A percentile compares a stretch with the other conserved stretches of the same genome.
Conservation (phyloP, 2,329 filamentous ascomycete genomes). For the Fonsecaea pugnacius region DNA sequence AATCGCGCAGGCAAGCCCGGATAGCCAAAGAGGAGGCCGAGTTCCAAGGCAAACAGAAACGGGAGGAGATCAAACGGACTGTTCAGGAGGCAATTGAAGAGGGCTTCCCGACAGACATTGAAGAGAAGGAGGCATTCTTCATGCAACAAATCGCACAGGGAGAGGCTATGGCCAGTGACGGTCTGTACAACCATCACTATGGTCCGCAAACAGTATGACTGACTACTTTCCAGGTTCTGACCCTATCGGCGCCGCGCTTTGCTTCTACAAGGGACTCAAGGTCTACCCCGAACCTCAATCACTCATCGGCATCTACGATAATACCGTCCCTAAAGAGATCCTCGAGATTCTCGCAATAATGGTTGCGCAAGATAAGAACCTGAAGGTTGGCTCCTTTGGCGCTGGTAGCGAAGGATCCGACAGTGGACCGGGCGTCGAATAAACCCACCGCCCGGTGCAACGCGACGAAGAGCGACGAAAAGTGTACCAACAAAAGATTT, state of each 20-base stretch:
- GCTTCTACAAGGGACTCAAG: slow-evolving; percentile 98
- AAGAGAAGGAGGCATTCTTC: slow-evolving; percentile 95
- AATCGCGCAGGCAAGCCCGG: slow-evolving; percentile 53
- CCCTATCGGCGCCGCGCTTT: slow-evolving; percentile 79
- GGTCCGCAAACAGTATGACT: slow-evolving; percentile 14
- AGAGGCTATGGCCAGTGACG: slow-evolving; percentile 79
- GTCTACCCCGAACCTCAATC: slow-evolving; percentile 94
- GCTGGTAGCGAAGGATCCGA: slow-evolving; percentile 35
- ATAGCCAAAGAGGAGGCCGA: slow-evolving; percentile 55
- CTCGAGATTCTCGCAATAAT: slow-evolving; percentile 97
- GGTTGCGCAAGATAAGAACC: slow-evolving; percentile 85
- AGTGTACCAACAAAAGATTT: slow-evolving; percentile 29
- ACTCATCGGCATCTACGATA: slow-evolving; percentile 95
- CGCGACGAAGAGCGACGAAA: slow-evolving; percentile 6
- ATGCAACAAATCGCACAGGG: slow-evolving; percentile 92
- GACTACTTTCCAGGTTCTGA: slow-evolving; percentile 43
- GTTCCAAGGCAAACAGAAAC: slow-evolving; percentile 53
- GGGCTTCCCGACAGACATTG: slow-evolving; percentile 85
- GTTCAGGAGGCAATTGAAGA: slow-evolving; percentile 85
- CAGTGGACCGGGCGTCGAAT: slow-evolving; percentile 37
- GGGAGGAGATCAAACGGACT: slow-evolving; percentile 70
- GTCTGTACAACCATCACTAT: slow-evolving; percentile 55
- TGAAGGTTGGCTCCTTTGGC: slow-evolving; percentile 60
- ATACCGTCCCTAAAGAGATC: slow-evolving; percentile 96
- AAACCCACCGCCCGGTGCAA: slow-evolving; percentile 5